Base-by-base conservation (phyloP, 805 yeast species). In the Teunomyces tritomae region DNA sequence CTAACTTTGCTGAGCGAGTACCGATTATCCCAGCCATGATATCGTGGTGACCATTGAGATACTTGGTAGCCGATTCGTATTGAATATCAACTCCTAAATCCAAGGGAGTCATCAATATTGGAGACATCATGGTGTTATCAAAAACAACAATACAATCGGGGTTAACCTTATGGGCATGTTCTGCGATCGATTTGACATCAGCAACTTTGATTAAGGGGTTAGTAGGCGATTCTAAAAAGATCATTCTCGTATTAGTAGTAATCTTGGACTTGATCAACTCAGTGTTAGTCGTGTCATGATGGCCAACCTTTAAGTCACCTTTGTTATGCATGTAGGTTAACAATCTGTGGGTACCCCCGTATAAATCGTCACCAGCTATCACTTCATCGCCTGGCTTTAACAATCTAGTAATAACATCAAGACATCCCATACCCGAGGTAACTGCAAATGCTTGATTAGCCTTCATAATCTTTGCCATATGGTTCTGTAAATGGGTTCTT, bases 81-180 rank as follows among this genome's bases (percentile, higher is more conserved):
- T 88, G 96, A 48, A 91, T 87, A 63, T 91, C 97, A 33, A 84
- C 92, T 7, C 94, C 95, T 55, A 87, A 78, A 56, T 87, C 89
- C 54, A 91, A 74, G 4, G 98, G 97, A 20, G 85, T 77, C 83
- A 88, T 83, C 59, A 85, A 76, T 51, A 91, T 67, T 9, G 97
- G 97, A 27, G 96, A 84, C 95, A 91, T 86, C 98, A 91, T 91
- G 49, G 97, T 92, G 74, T 92, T 91, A 70, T 91, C 97, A 52
- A 91, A 91, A 10, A 89, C 96, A 35, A 89, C 83, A 43, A 85
- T 63, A 46, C 86, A 76, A 33, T 83, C 77, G 13, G 95, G 89
- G 60, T 77, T 85, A 36, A 77, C 73, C 37, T 68, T 63, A 62
- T 89, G 94, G 39, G 91, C 90, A 51, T 79, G 73, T 33, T 71